Evolutionary conservation across 176 grass and related monocot species (phyloP), one percentile per base, ranked within the genome.

Genomic region (Oryza brachyantha): DNA sequence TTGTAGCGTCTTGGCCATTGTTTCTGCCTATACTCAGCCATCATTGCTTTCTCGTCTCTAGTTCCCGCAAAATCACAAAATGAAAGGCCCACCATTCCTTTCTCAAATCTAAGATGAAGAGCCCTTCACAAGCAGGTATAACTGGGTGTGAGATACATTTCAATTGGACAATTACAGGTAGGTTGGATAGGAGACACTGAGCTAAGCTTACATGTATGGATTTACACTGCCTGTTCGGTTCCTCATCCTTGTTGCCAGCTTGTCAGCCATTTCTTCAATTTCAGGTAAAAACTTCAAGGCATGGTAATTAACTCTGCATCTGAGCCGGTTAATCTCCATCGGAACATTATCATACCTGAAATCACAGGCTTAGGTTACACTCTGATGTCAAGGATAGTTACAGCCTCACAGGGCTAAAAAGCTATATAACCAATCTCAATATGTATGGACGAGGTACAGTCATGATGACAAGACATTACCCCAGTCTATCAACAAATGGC

Each of bases 51-150:
- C 88, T 95, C 96, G 29, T 91, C 90, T 81, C 96, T 89, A 31
- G 92, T 99, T 83, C 96, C 92, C 75, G 82, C 88, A 93, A 95
- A 99, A 91, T 99, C 96, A 89, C 96, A 99, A 66, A 99, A 99
- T 2, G 96, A 99, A 35, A 99, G 84, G 0, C 96, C 92, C 74
- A 94, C 96, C 96, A 95, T 99, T 83, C 96, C 96, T 85, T 99
- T 99, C 83, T 99, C 96, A 75, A 95, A 99, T 76, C 96, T 84
- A 79, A 99, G 81, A 87, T 99, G 96, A 89, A 98, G 92, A 74
- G 96, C 96, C 92, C 96, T 98, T 63, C 60, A 48, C 69, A 87
- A 42, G 68, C 80, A 85, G 68, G 35, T 65, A 54, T 42, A 50
- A 48, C 64, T 2, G 29, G 77, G 48, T 4, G 38, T 74, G 52